These are phyloP conservation scores for Cyclocybe cylindracea DNA, from an alignment of 768 basidiomycete genomes.

Conservation along the genomic window DNA sequence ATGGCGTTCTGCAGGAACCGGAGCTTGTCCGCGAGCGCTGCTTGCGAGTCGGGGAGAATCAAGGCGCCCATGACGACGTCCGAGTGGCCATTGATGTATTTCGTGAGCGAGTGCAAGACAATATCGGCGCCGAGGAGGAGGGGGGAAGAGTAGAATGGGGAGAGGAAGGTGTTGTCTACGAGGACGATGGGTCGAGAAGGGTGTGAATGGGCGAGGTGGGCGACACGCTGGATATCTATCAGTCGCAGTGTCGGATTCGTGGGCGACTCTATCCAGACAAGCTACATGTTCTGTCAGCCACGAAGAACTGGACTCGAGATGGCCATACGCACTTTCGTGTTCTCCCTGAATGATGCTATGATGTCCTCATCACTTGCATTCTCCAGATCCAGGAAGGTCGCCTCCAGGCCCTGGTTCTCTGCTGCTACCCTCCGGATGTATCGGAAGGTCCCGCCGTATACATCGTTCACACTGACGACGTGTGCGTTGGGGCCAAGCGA, in stretches of 20 bases:
- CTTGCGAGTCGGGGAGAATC: slow-evolving; percentile 62
- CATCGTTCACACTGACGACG: slow-evolving; percentile 86
- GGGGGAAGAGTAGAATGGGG: slow-evolving; percentile 88
- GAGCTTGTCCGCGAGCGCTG: slow-evolving; percentile 51
- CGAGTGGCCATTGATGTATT: slow-evolving; percentile 93
- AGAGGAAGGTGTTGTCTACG: slow-evolving; percentile 94
- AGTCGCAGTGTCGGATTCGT: slow-evolving; percentile 94
- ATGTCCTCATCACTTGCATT: slow-evolving; percentile 64
- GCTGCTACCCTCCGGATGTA: slow-evolving; percentile 70
- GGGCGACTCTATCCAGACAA: slow-evolving; percentile 94
- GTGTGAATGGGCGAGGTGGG: slow-evolving; percentile 62
- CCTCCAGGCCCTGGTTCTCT: slow-evolving; percentile 65
- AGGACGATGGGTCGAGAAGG: slow-evolving; percentile 74
- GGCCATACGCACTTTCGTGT: slow-evolving; percentile 70
- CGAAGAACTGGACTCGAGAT: background rate
- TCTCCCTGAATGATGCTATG: slow-evolving; percentile 61
- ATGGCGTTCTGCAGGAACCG: slow-evolving; percentile 90
- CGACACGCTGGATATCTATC: slow-evolving; percentile 76
- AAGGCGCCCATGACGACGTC: slow-evolving; percentile 91
- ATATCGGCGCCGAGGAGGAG: slow-evolving; percentile 85
- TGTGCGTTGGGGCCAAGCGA: slow-evolving; percentile 75
- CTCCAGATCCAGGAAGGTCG: slow-evolving; percentile 84
- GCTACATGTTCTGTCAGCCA: slow-evolving; percentile 39
- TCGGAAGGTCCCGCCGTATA: slow-evolving; percentile 92
- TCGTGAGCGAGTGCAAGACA: slow-evolving; percentile 81